phyloP scores from a whole-genome alignment of 176 grass and related monocot genomes.

The barley (Hordeum vulgare) region DNA sequence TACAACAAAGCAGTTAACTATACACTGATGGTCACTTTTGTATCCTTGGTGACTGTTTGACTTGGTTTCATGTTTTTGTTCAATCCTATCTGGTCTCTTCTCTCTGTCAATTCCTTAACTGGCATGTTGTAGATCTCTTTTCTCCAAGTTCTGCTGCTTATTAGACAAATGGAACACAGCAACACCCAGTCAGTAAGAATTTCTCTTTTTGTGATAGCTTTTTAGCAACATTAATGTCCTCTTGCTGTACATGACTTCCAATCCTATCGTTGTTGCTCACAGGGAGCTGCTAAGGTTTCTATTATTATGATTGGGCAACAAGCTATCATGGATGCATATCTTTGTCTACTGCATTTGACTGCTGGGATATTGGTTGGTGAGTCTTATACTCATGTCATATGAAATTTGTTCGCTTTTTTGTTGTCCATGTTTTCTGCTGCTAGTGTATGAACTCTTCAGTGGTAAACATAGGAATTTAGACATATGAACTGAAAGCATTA shows the following conservation, averaged over 20 bases:
- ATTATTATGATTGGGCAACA: constrained; percentile 99
- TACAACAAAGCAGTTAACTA: constrained; percentile 99
- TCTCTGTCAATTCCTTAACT: constrained; percentile 44
- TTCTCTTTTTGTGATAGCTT: constrained; percentile 22
- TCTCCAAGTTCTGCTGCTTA: constrained; percentile 89
- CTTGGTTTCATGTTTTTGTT: constrained; percentile 23
- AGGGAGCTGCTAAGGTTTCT: constrained; percentile 96
- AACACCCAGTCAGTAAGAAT: constrained; percentile 92
- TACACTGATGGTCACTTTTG: constrained; percentile 99
- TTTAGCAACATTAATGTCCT: background rate
- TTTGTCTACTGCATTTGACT: constrained; percentile 95
- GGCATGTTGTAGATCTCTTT: constrained; percentile 68
- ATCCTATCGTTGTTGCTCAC: constrained; percentile 20
- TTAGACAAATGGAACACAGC: constrained; percentile 99
- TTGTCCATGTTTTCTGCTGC: background rate
- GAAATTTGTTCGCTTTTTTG: background rate
- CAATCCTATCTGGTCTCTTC: constrained; percentile 7
- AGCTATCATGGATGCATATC: constrained; percentile 99
- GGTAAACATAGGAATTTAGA: background rate
- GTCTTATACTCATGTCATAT: constrained; percentile 21
- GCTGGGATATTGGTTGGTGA: constrained; percentile 98
- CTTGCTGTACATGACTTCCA: constrained; percentile 27
- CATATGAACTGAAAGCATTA: background rate
- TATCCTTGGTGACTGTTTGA: constrained; percentile 56
- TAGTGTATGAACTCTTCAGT: background rate